Evolutionary conservation across 768 basidiomycete genomes (phyloP).

Genomic region (Tricholoma flavovirens): DNA sequence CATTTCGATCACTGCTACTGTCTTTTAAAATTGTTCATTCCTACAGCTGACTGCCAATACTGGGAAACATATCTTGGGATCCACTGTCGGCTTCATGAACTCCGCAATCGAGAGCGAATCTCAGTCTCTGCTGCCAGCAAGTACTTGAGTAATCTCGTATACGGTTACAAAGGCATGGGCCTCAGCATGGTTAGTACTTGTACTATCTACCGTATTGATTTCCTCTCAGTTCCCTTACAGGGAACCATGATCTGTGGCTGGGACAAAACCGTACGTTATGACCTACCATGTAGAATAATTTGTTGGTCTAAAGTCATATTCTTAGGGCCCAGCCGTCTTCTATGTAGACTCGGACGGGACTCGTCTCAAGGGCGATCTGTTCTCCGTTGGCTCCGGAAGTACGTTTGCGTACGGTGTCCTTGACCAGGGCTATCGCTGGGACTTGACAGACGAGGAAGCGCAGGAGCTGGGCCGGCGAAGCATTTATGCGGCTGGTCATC

Average conservation of each 20-base stretch:
- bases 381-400: constrained; percentile 97
- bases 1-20: not conserved
- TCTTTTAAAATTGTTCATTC: constrained; percentile 3
- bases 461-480: constrained; percentile 90
- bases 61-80: constrained; percentile 99
- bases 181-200: constrained; percentile 81
- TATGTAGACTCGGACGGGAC: constrained; percentile 98
- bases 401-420: constrained; percentile 99
- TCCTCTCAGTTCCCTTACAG: constrained; percentile 30
- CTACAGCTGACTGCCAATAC: constrained; percentile 86
- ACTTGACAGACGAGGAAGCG: constrained; percentile 87
- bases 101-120: constrained; percentile 94
- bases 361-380: constrained; percentile 92
- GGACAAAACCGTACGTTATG: constrained; percentile 84
- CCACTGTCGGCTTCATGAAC: constrained; percentile 94
- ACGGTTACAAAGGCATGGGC: constrained; percentile 98
- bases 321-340: constrained; percentile 85
- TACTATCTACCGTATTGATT: not conserved
- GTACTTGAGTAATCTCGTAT: constrained; percentile 94
- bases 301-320: constrained; percentile 1
- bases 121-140: constrained; percentile 99
- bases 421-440: constrained; percentile 94
- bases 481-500: constrained; percentile 95
- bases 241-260: constrained; percentile 99
- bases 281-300: not conserved